Conservation (phyloP, 208 protist species). For the Porcisia deanei region DNA sequence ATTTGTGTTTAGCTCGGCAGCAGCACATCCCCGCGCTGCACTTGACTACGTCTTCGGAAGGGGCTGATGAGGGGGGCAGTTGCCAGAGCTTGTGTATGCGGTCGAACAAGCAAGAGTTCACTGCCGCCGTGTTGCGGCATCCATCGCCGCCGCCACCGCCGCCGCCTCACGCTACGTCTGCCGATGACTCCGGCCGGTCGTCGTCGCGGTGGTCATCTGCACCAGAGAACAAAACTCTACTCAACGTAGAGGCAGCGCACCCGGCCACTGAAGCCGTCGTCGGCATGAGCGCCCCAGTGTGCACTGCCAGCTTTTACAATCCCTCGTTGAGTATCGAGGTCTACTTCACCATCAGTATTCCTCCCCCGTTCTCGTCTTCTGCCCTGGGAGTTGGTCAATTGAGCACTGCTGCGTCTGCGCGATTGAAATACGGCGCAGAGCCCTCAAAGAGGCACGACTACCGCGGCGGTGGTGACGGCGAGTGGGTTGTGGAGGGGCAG, state of each 20-base stretch:
- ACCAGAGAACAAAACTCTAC: not conserved
- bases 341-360: conserved; percentile 5
- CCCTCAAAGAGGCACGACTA: not conserved
- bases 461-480: not conserved
- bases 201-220: not conserved
- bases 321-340: conserved; percentile 16
- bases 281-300: not conserved
- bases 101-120: not conserved
- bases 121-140: not conserved
- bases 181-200: not conserved
- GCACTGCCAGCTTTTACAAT: conserved; percentile 15
- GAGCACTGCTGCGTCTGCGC: not conserved
- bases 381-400: not conserved
- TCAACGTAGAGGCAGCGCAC: not conserved
- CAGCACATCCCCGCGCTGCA: not conserved
- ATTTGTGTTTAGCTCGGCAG: conserved; percentile 13
- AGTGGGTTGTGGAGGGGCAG: not conserved
- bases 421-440: not conserved
- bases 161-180: not conserved
- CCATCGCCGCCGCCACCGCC: not conserved
- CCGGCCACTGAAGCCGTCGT: not conserved
- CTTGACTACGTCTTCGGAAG: not conserved
- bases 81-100: not conserved
- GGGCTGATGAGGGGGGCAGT: not conserved
- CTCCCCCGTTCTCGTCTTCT: not conserved